A percentile compares a stretch with the other conserved stretches of the same genome.
These are phyloP conservation scores for Cenococcum geophilum DNA, from an alignment of 495 filamentous ascomycete genomes.

Conservation along the genomic window DNA sequence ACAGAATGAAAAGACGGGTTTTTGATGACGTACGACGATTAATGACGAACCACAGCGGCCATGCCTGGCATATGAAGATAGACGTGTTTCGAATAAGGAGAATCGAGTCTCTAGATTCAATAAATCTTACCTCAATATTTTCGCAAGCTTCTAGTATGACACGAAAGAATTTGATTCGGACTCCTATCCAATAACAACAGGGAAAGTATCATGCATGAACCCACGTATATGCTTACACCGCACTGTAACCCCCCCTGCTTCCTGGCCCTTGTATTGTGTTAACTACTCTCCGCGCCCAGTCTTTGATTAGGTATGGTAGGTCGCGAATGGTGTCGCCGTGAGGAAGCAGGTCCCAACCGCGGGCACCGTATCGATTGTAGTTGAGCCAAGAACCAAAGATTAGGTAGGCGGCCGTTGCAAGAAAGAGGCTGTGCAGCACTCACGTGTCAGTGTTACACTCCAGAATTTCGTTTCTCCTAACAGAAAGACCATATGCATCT, in stretches of 20 bases:
- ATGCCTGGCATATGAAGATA: too few relatives aligned
- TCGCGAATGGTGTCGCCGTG: constrained; percentile 91
- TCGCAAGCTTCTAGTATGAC: too few relatives aligned
- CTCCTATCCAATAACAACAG: too few relatives aligned
- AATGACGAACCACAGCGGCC: too few relatives aligned
- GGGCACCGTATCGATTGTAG: constrained; percentile 91
- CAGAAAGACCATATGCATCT: background rate
- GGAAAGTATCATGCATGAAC: too few relatives aligned
- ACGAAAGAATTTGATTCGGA: too few relatives aligned
- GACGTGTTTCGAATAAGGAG: too few relatives aligned
- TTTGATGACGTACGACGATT: too few relatives aligned
- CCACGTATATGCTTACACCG: constrained; percentile 54
- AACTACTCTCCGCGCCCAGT: constrained; percentile 72
- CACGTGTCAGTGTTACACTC: background rate
- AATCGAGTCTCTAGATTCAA: too few relatives aligned
- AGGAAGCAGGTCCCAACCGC: constrained; percentile 92
- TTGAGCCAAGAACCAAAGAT: constrained; percentile 99
- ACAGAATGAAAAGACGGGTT: too few relatives aligned
- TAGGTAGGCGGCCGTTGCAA: constrained; percentile 79
- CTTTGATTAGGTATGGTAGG: constrained; percentile 83
- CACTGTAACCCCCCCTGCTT: constrained; percentile 86
- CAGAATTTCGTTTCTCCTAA: too few relatives aligned
- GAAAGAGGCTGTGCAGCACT: constrained; percentile 59
- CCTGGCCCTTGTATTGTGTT: constrained; percentile 74
- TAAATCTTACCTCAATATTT: too few relatives aligned